Percentiles rank a stretch among this genome's conserved stretches.
phyloP scores from a whole-genome alignment of 2,329 filamentous ascomycete genomes.

The Beauveria asiatica region DNA sequence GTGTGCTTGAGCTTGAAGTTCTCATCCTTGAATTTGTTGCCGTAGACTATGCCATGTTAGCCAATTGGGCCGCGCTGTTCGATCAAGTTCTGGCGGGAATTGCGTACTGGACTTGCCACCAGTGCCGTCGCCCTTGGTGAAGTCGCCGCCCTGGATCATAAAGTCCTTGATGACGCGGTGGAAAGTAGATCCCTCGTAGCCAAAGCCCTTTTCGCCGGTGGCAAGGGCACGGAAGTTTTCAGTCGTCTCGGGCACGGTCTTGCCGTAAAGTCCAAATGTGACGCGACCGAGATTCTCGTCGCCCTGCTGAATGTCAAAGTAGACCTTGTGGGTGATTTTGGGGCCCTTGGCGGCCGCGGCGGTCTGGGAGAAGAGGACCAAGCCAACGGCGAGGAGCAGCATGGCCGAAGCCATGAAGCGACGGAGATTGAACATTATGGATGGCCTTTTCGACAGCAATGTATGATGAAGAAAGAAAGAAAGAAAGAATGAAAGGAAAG shows the following conservation, averaged over 20 bases:
- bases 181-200: slow-evolving; percentile 74
- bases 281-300: slow-evolving; percentile 66
- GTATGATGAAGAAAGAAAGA: slow-evolving; percentile 3
- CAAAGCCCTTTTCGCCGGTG: slow-evolving; percentile 79
- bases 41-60: slow-evolving; percentile 56
- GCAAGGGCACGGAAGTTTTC: slow-evolving; percentile 73
- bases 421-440: slow-evolving; percentile 66
- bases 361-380: slow-evolving; percentile 68
- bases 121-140: slow-evolving; percentile 73
- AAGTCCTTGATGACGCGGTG: slow-evolving; percentile 86
- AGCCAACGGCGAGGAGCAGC: slow-evolving; percentile 65
- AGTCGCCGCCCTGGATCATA: slow-evolving; percentile 90
- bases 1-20: slow-evolving; percentile 94
- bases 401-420: slow-evolving; percentile 62
- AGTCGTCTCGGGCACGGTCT: slow-evolving; percentile 69
- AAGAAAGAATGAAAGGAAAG: background rate
- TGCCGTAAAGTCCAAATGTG: slow-evolving; percentile 77
- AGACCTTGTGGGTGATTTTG: slow-evolving; percentile 94
- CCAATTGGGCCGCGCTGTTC: slow-evolving; percentile 8
- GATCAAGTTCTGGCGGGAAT: background rate
- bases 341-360: slow-evolving; percentile 74
- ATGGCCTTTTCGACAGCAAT: background rate
- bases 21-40: slow-evolving; percentile 76
- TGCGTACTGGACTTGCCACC: slow-evolving; percentile 74
- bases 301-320: slow-evolving; percentile 74